phyloP scores from a whole-genome alignment of 2,329 filamentous ascomycete species.

The Alternaria incomplexa region DNA sequence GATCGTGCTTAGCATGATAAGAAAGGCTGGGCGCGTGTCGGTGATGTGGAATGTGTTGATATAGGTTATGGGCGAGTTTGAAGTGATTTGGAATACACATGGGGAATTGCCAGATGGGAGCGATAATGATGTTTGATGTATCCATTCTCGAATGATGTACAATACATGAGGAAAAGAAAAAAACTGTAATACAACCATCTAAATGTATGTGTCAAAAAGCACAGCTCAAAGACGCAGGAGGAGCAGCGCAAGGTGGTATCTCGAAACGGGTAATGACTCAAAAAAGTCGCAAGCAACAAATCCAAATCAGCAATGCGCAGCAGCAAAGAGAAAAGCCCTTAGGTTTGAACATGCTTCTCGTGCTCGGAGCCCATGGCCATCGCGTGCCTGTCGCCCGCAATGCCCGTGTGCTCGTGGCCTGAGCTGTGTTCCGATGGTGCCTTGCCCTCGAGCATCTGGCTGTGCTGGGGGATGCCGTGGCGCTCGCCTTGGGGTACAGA shows the following conservation, averaged over 20 bases:
- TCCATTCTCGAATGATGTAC: conserved; percentile 18
- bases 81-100: neutral
- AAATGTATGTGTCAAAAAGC: conserved; percentile 12
- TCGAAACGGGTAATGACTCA: conserved; percentile 32
- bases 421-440: conserved; percentile 52
- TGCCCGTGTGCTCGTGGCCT: conserved; percentile 54
- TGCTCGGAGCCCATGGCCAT: conserved; percentile 55
- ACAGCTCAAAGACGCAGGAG: conserved; percentile 23
- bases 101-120: neutral
- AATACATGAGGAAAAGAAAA: conserved; percentile 8
- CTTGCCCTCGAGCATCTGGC: conserved; percentile 67
- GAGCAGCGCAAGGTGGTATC: conserved; percentile 37
- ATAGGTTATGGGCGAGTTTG: neutral
- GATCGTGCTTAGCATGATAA: conserved; percentile 25
- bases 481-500: conserved; percentile 68
- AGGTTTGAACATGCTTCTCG: conserved; percentile 29
- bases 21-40: conserved; percentile 3
- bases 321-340: conserved; percentile 5
- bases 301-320: conserved; percentile 9
- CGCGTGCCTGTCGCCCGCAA: conserved; percentile 60
- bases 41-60: neutral
- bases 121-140: conserved; percentile 6
- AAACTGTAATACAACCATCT: conserved; percentile 5
- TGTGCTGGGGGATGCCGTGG: conserved; percentile 75
- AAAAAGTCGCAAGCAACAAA: conserved; percentile 13